Percentiles rank a stretch among this genome's conserved stretches.
Evolutionary conservation across 805 yeast species (phyloP).

Genomic region (Wickerhamomyces alni): DNA sequence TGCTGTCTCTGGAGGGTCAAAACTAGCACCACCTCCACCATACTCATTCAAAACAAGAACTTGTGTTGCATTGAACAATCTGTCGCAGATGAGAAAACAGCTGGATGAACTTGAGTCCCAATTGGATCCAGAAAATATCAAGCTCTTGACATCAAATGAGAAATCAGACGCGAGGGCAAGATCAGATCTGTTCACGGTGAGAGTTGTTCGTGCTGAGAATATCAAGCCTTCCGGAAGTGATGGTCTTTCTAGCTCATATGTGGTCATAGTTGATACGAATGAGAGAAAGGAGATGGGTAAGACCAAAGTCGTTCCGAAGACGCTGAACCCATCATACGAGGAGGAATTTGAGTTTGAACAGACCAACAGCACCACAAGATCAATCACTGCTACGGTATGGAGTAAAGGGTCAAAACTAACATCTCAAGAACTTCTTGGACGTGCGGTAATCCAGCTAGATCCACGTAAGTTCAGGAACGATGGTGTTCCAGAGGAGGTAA

Average conservation of each 20-base stretch:
- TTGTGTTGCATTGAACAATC: conserved; percentile 72
- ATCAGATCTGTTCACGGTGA: conserved; percentile 56
- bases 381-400: conserved; percentile 64
- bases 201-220: conserved; percentile 59
- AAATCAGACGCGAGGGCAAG: conserved; percentile 21
- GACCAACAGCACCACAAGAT: conserved; percentile 34
- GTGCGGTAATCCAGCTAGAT: conserved; percentile 53
- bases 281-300: conserved; percentile 54
- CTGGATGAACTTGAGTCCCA: conserved; percentile 47
- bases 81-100: conserved; percentile 45
- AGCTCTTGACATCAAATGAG: conserved; percentile 28
- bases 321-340: conserved; percentile 76
- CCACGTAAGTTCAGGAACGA: conserved; percentile 59
- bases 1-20: conserved; percentile 36
- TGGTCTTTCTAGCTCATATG: conserved; percentile 50
- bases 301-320: conserved; percentile 58
- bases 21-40: conserved; percentile 40
- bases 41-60: conserved; percentile 54
- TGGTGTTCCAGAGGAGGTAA: conserved; percentile 58
- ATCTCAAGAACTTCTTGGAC: conserved; percentile 60
- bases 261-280: conserved; percentile 54
- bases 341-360: conserved; percentile 67
- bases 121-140: conserved; percentile 51
- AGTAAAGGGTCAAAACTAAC: conserved; percentile 45
- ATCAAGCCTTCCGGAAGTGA: conserved; percentile 41